Base-by-base conservation (phyloP, 2,329 filamentous ascomycete species). In the Sarocladium brachiariae region DNA sequence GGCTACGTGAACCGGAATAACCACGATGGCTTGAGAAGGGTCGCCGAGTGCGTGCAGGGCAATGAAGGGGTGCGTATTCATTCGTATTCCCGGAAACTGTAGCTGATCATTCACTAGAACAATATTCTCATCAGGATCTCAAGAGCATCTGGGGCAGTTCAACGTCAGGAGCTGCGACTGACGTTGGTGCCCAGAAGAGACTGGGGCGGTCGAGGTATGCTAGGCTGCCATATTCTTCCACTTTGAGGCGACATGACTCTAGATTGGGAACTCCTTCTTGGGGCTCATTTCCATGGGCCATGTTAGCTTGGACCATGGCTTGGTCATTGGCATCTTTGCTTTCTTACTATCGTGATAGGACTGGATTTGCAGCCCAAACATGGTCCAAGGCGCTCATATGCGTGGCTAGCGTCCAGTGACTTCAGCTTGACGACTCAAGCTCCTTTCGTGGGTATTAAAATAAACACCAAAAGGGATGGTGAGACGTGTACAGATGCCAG, bases 191-290 rank as follows among this genome's bases (percentile, higher is more conserved):
- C 92, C 50, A 78, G 81, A 59, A 80, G 81, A 39, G 77, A 91
- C 63, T 99, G 93, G 92, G 92, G 92, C 57, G 93, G 93, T 25
- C 78, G 89, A 66, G 93, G 92, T 11, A 72, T 95, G 65, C 71
- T 99, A 60, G 92, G 92, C 50, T 99, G 92, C 66, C 91, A 96
- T 70, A 80, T 97, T 56, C 70, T 96, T 57, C 89, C 89, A 23
- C 58, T 95, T 51, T 95, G 72, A 50, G 21, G 14, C 25, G 18
- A 25, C n/a, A n/a, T n/a, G n/a, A n/a, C n/a, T n/a, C n/a, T n/a
- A n/a, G n/a, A n/a, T n/a, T n/a, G n/a, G n/a, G n/a, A n/a, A n/a
- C n/a, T n/a, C n/a, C n/a, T n/a, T n/a, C n/a, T n/a, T n/a, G n/a
- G n/a, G n/a, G n/a, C n/a, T n/a, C n/a, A n/a, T n/a, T n/a, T n/a